Conservation (phyloP, 306 rosid species). For the Corylus americana region DNA sequence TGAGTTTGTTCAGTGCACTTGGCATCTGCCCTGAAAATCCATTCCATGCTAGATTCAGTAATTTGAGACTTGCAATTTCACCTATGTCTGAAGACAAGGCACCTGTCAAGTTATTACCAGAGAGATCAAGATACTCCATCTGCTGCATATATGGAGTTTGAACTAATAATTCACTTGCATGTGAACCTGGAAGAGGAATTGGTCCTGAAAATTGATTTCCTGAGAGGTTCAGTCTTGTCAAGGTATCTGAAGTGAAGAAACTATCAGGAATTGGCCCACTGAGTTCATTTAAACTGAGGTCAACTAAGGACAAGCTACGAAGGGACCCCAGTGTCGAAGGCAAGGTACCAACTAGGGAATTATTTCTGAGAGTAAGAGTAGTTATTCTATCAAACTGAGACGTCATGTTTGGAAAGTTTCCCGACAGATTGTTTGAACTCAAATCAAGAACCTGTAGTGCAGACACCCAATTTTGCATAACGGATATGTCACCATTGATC, state of each 20-base stretch:
- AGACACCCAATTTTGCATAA: conserved; percentile 69
- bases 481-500: conserved; percentile 65
- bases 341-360: conserved; percentile 60
- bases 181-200: conserved; percentile 68
- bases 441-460: conserved; percentile 67
- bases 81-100: conserved; percentile 72
- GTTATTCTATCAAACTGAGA: conserved; percentile 44
- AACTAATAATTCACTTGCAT: conserved; percentile 69
- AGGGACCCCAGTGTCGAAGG: conserved; percentile 56
- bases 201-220: conserved; percentile 71
- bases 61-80: conserved; percentile 69
- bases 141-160: conserved; percentile 52
- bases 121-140: conserved; percentile 75
- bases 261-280: conserved; percentile 73
- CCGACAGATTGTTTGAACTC: conserved; percentile 81
- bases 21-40: conserved; percentile 79
- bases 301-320: conserved; percentile 59
- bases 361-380: conserved; percentile 47
- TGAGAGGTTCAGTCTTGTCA: conserved; percentile 79
- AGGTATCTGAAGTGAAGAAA: conserved; percentile 61
- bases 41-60: conserved; percentile 79
- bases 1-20: conserved; percentile 67
- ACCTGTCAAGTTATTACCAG: conserved; percentile 68
- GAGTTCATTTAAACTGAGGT: conserved; percentile 79
- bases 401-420: conserved; percentile 54